Conservation (phyloP, 768 basidiomycete species). For the Cystobasidium tubakii region DNA sequence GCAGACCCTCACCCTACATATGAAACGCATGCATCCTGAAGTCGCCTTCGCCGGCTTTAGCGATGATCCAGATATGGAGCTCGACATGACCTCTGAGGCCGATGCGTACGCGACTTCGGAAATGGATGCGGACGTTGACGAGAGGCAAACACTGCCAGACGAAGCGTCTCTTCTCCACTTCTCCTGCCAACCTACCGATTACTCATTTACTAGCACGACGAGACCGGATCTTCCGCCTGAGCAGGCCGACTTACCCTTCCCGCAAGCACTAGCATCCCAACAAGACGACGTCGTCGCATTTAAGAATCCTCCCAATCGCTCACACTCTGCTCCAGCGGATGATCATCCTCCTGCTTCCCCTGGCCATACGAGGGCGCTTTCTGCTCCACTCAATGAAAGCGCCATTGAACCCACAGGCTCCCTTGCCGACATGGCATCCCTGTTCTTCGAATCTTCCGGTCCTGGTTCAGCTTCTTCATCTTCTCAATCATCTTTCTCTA, state of each 20-base stretch:
- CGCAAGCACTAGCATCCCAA: not conserved
- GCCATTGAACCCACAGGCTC: not conserved
- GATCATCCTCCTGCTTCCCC: not conserved
- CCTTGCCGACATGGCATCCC: not conserved
- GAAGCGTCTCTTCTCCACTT: not conserved
- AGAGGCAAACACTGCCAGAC: not conserved
- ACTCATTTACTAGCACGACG: not conserved
- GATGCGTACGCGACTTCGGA: not conserved
- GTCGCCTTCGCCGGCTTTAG: not conserved
- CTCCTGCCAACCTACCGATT: not conserved
- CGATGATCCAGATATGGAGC: not conserved
- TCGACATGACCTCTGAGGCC: not conserved
- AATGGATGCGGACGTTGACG: not conserved
- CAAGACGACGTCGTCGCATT: not conserved
- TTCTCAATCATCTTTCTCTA: not conserved
- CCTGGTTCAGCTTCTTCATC: not conserved
- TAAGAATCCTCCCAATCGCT: not conserved
- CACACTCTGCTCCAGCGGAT: not conserved
- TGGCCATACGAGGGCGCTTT: not conserved
- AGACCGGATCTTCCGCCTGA: not conserved
- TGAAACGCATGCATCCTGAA: conserved; percentile 5
- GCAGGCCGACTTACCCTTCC: not conserved
- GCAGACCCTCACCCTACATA: not conserved
- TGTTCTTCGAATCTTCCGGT: not conserved
- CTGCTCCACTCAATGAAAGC: not conserved